Evolutionary conservation across 768 basidiomycete species (phyloP), one percentile per base, ranked within the genome.

Genomic region (Gymnopilus junonius): DNA sequence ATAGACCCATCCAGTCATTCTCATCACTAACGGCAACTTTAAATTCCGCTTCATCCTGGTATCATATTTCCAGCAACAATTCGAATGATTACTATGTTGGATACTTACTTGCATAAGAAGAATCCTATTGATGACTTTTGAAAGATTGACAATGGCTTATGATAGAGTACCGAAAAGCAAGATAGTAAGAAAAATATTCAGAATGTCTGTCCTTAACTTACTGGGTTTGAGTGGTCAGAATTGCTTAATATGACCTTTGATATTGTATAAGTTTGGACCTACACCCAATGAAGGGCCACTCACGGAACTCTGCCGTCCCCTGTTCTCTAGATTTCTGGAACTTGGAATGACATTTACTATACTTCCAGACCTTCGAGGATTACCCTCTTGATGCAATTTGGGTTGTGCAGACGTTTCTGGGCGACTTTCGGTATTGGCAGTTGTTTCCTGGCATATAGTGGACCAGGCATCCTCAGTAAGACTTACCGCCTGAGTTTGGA

Each of bases 21-120:
- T 62, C 61, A 20, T 56, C 46, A 11, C 21, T 62, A 32, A 62
- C 27, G 11, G 61, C 54, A 11, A 62, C 61, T n/a, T 35, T 25
- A 7, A 37, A 25, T n/a, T 39, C 25, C n/a, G n/a, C n/a, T 3
- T 54, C 34, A 8, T 56, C 34, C 61, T 62, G 17, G 42, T 10
- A 39, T 20, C 4, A 17, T 25, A 34, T 27, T 34, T 21, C 27
- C 17, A 35, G n/a, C 27, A 12, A 14, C 21, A 32, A 11, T 11
- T 32, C 15, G 53, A 23, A 40, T 15, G 27, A n/a, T n/a, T n/a
- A n/a, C 20, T 43, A 8, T 15, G 7, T 14, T 14, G 21, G 14
- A 12, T 4, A 61, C 55, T 25, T 31, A 62, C 61, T 37, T 56
- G 34, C 37, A 27, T 20, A 4, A 62, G 45, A 23, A 62, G 55